phyloP scores from a whole-genome alignment of 2,329 filamentous ascomycete genomes.

The Aspergillus sp. region DNA sequence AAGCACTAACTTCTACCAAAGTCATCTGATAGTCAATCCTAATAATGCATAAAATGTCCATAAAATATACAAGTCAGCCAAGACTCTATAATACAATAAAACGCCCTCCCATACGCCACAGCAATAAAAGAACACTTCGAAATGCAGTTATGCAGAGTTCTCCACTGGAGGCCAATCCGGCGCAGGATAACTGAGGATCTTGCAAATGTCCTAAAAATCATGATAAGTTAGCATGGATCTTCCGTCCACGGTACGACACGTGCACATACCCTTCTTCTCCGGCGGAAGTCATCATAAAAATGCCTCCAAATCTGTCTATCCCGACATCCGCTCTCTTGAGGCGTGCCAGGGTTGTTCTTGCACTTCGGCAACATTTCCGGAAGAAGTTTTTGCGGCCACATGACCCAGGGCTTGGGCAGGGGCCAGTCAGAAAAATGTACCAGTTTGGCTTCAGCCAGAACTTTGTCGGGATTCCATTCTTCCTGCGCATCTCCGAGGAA shows the following conservation, averaged over 20 bases:
- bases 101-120: neutral
- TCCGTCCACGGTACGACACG: neutral
- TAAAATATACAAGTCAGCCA: neutral
- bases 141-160: neutral
- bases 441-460: conserved; percentile 56
- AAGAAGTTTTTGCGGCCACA: conserved; percentile 30
- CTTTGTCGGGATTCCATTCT: conserved; percentile 53
- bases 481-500: conserved; percentile 48
- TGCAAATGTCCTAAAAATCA: conserved; percentile 23
- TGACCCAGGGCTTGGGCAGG: conserved; percentile 58
- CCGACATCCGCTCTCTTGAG: conserved; percentile 31
- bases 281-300: conserved; percentile 32
- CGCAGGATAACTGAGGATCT: conserved; percentile 31
- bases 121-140: neutral
- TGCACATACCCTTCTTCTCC: conserved; percentile 16
- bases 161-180: conserved; percentile 22
- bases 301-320: conserved; percentile 32
- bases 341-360: conserved; percentile 27
- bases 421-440: conserved; percentile 69
- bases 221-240: conserved; percentile 2
- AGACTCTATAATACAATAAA: neutral
- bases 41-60: neutral
- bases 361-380: conserved; percentile 28
- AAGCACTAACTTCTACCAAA: neutral
- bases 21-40: neutral